These are phyloP conservation scores for Fragaria ananassa DNA, from an alignment of 306 rosid genomes.

Conservation along the genomic window DNA sequence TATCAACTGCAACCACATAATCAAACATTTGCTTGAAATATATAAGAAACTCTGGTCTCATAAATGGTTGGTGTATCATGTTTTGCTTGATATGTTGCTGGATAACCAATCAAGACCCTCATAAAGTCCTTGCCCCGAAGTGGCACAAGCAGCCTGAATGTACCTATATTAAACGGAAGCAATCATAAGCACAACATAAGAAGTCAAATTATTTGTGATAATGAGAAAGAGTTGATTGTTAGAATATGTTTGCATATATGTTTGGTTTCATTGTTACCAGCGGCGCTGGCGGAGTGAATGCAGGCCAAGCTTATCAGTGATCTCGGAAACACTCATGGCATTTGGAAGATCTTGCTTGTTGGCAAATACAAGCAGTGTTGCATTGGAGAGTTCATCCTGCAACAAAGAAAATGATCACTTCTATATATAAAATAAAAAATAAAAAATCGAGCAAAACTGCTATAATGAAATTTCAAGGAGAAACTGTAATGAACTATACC, in stretches of 20 bases:
- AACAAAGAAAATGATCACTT: not conserved
- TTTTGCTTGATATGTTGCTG: slow-evolving; percentile 64
- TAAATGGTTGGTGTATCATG: slow-evolving; percentile 27
- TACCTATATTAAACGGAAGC: slow-evolving; percentile 37
- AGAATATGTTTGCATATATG: not conserved
- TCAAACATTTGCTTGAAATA: not conserved
- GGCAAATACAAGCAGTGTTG: slow-evolving; percentile 52
- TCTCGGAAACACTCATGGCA: slow-evolving; percentile 71
- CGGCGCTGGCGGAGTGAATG: slow-evolving; percentile 80
- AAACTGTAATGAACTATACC: slow-evolving; percentile 37
- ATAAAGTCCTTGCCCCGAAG: slow-evolving; percentile 58
- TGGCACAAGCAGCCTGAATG: slow-evolving; percentile 55
- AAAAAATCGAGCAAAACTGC: not conserved
- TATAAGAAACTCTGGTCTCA: not conserved
- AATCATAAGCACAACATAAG: not conserved
- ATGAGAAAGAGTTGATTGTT: not conserved
- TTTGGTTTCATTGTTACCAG: slow-evolving; percentile 38
- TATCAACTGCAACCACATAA: not conserved
- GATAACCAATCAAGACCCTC: slow-evolving; percentile 94
- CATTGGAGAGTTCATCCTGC: slow-evolving; percentile 71
- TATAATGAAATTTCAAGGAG: not conserved
- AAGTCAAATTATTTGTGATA: not conserved
- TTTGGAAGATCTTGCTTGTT: slow-evolving; percentile 61
- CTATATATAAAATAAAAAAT: not conserved
- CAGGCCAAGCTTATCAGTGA: slow-evolving; percentile 79